Conservation (phyloP, 345 rosid genomes). For the Populus davidiana region DNA sequence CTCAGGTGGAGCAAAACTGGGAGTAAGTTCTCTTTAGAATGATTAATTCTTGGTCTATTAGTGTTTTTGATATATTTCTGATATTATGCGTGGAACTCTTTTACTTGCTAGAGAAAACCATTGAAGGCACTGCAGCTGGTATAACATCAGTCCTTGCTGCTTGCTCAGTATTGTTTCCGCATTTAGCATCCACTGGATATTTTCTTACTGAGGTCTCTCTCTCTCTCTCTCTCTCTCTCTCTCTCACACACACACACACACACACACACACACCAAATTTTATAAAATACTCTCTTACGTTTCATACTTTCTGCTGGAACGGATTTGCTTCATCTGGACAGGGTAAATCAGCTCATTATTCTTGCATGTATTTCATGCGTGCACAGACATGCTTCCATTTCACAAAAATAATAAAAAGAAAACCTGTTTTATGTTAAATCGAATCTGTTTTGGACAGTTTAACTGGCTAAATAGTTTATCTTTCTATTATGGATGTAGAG, state of each 20-base stretch:
- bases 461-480: too few species aligned
- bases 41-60: neutral
- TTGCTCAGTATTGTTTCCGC: constrained; percentile 73
- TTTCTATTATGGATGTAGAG: too few species aligned
- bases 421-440: too few species aligned
- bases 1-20: constrained; percentile 93
- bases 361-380: too few species aligned
- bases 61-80: neutral
- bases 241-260: neutral
- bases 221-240: constrained; percentile 20
- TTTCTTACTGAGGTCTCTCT: constrained; percentile 57
- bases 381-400: too few species aligned
- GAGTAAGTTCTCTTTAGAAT: constrained; percentile 41
- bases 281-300: too few species aligned
- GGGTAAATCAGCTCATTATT: too few species aligned
- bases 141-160: constrained; percentile 78
- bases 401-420: too few species aligned
- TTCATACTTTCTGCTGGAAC: too few species aligned
- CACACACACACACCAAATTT: neutral
- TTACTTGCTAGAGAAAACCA: constrained; percentile 68
- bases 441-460: too few species aligned
- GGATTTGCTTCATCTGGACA: too few species aligned
- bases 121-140: constrained; percentile 98
- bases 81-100: constrained; percentile 21
- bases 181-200: constrained; percentile 81